These are phyloP conservation scores for Scalesia atractyloides DNA, from an alignment of 129 eudicot genomes.

Conservation along the genomic window DNA sequence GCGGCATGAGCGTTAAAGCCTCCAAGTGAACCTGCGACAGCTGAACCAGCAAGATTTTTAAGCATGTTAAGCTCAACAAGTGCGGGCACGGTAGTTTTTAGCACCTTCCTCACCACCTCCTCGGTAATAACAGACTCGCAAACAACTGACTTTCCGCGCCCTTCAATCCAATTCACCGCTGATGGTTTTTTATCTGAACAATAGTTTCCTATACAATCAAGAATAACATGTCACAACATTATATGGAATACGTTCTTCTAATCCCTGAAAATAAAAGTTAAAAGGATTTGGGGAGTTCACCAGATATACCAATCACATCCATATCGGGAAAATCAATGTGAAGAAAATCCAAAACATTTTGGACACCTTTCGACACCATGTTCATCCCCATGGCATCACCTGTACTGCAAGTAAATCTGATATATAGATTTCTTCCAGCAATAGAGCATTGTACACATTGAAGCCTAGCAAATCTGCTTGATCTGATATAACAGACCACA, in stretches of 20 bases:
- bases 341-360: slow-evolving; percentile 68
- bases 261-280: background rate
- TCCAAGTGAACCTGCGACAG: slow-evolving; percentile 76
- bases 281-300: slow-evolving; percentile 37
- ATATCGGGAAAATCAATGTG: slow-evolving; percentile 65
- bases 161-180: slow-evolving; percentile 77
- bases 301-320: slow-evolving; percentile 77
- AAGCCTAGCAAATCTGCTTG: slow-evolving; percentile 74
- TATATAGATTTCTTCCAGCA: slow-evolving; percentile 67
- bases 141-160: slow-evolving; percentile 74
- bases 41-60: slow-evolving; percentile 79
- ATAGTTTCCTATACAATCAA: slow-evolving; percentile 52
- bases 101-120: slow-evolving; percentile 67
- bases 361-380: slow-evolving; percentile 86
- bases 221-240: slow-evolving; percentile 9
- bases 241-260: background rate
- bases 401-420: slow-evolving; percentile 69
- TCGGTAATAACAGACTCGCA: slow-evolving; percentile 62
- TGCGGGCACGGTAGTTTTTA: slow-evolving; percentile 61
- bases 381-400: slow-evolving; percentile 93
- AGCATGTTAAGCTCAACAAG: slow-evolving; percentile 89
- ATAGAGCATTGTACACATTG: slow-evolving; percentile 60
- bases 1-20: slow-evolving; percentile 84
- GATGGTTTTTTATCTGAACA: slow-evolving; percentile 77
- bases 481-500: slow-evolving; percentile 40